Percentiles rank a stretch among this genome's conserved stretches.
These are phyloP conservation scores for Aspergillus pseudonomiae DNA, from an alignment of 2,329 filamentous ascomycete species.

Conservation along the genomic window DNA sequence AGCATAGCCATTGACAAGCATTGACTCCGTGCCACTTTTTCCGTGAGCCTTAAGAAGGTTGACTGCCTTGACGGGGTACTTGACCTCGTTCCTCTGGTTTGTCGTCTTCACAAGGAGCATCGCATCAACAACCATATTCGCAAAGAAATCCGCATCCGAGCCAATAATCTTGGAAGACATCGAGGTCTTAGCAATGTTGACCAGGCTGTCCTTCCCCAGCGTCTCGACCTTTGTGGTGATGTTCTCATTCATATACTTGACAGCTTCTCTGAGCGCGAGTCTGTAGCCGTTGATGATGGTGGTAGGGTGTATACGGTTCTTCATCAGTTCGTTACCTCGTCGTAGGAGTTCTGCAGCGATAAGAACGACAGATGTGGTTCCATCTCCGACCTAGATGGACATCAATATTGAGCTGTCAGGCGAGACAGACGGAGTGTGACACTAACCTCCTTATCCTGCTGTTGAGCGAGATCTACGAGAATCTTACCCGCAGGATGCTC, in stretches of 20 bases:
- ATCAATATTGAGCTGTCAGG: slow-evolving; percentile 12
- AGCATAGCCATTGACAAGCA: slow-evolving; percentile 93
- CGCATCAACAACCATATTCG: slow-evolving; percentile 94
- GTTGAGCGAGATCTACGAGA: slow-evolving; percentile 92
- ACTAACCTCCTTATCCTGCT: slow-evolving; percentile 87
- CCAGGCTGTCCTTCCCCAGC: slow-evolving; percentile 83
- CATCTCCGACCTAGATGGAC: slow-evolving; percentile 74
- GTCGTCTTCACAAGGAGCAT: slow-evolving; percentile 93
- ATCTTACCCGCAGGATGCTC: slow-evolving; percentile 99
- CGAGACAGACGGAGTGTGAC: slow-evolving; percentile 1
- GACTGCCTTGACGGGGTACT: slow-evolving; percentile 98
- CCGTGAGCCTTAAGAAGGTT: slow-evolving; percentile 98
- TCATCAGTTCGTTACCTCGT: slow-evolving; percentile 96
- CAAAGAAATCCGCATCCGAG: slow-evolving; percentile 92
- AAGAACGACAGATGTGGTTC: slow-evolving; percentile 95
- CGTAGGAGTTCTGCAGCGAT: slow-evolving; percentile 94
- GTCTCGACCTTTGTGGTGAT: slow-evolving; percentile 94
- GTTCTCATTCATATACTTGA: slow-evolving; percentile 99
- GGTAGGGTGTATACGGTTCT: slow-evolving; percentile 99
- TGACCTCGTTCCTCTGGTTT: slow-evolving; percentile 86
- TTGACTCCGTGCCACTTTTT: slow-evolving; percentile 84
- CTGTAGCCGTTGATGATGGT: slow-evolving; percentile 99
- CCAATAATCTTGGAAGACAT: slow-evolving; percentile 99
- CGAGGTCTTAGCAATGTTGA: slow-evolving; percentile 96
- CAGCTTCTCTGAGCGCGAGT: slow-evolving; percentile 89